Evolutionary conservation across 768 basidiomycete species (phyloP).

Genomic region (Sporobolomyces pararoseus): DNA sequence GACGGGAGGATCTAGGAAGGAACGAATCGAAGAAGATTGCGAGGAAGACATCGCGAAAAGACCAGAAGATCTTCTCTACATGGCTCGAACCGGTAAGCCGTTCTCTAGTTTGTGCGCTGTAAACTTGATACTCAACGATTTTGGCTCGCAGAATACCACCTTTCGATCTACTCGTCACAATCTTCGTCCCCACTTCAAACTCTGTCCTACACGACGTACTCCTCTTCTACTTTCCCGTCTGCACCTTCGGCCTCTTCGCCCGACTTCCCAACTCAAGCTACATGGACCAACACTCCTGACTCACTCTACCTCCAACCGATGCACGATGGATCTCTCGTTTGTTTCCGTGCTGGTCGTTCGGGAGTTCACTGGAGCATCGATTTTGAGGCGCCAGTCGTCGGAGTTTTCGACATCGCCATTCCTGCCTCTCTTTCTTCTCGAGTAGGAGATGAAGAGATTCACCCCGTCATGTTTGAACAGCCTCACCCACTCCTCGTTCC

Average conservation of each 20-base stretch:
- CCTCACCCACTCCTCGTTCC: constrained; percentile 52
- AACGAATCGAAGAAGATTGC: constrained; percentile 40
- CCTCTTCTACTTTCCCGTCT: constrained; percentile 55
- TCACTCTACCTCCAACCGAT: constrained; percentile 74
- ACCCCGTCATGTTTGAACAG: constrained; percentile 40
- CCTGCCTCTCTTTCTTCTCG: constrained; percentile 41
- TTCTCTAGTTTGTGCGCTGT: too few species aligned
- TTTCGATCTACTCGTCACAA: constrained; percentile 70
- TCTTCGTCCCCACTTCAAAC: constrained; percentile 61
- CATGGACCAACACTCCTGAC: constrained; percentile 74
- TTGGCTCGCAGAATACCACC: constrained; percentile 86
- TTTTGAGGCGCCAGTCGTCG: constrained; percentile 55
- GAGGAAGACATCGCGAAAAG: constrained; percentile 44
- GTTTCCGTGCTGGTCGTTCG: constrained; percentile 55
- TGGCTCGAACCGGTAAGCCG: constrained; percentile 63
- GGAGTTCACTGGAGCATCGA: constrained; percentile 43
- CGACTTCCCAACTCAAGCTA: constrained; percentile 58
- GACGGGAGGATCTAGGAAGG: constrained; percentile 2
- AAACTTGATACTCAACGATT: too few species aligned
- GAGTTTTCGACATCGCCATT: constrained; percentile 71
- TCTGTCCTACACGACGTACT: constrained; percentile 84
- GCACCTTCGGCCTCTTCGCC: not conserved
- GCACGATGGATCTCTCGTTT: constrained; percentile 71
- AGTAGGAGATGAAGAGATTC: constrained; percentile 35
- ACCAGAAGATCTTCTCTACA: constrained; percentile 55